Conservation (phyloP, 2,329 filamentous ascomycete species). For the Aureobasidium melanogenum region DNA sequence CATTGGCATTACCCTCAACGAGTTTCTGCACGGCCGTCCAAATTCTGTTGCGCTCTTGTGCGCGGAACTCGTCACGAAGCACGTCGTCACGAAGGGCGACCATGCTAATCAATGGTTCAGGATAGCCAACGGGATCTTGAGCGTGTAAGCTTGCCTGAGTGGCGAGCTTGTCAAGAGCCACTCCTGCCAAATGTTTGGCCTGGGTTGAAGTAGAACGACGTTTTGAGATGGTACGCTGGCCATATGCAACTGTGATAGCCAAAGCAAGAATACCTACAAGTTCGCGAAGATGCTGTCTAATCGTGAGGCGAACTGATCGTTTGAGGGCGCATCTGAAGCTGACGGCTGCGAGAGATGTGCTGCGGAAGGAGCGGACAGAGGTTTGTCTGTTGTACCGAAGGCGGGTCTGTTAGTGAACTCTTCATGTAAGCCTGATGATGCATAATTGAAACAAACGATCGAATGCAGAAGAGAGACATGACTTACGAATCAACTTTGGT, state of each 20-base stretch:
- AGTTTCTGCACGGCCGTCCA: slow-evolving; percentile 78
- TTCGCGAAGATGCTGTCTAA: slow-evolving; percentile 81
- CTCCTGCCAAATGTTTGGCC: slow-evolving; percentile 73
- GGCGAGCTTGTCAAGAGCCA: slow-evolving; percentile 75
- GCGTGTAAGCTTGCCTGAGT: slow-evolving; percentile 75
- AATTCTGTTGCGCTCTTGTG: slow-evolving; percentile 65
- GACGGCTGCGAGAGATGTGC: slow-evolving; percentile 85
- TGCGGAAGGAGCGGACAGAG: slow-evolving; percentile 58
- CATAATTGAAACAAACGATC: slow-evolving; percentile 13
- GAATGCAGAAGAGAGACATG: slow-evolving; percentile 16
- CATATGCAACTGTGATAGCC: slow-evolving; percentile 49
- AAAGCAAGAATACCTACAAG: slow-evolving; percentile 54
- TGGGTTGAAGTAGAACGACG: slow-evolving; percentile 58
- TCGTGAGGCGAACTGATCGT: slow-evolving; percentile 65
- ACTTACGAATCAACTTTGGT: slow-evolving; percentile 52
- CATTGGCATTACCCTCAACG: slow-evolving; percentile 90
- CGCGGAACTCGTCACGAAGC: slow-evolving; percentile 68
- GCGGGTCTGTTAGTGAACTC: slow-evolving; percentile 73
- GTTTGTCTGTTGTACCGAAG: slow-evolving; percentile 62
- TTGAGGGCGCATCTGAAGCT: slow-evolving; percentile 74
- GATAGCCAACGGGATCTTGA: slow-evolving; percentile 50
- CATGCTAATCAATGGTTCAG: slow-evolving; percentile 75
- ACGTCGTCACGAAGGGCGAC: slow-evolving; percentile 89
- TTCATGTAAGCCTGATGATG: slow-evolving; percentile 17
- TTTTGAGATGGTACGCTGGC: slow-evolving; percentile 53